A percentile compares a stretch with the other conserved stretches of the same genome.
Evolutionary conservation across 176 grass and related monocot genomes (phyloP).

Genomic region (Carex kokanica): DNA sequence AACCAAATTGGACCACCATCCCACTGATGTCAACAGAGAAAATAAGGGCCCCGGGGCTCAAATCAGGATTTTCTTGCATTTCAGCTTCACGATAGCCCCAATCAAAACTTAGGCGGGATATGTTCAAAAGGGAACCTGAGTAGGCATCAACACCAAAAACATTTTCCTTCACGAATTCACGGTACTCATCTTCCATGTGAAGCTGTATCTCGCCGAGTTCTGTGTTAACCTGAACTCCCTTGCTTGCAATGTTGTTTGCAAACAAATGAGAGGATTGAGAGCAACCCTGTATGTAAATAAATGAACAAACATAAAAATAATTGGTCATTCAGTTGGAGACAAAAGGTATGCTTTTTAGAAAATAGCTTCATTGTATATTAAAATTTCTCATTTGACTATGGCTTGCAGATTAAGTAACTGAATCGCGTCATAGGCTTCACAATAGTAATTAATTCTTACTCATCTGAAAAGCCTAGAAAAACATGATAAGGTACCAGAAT

Average conservation of each 20-base stretch:
- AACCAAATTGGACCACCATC: conserved; percentile 77
- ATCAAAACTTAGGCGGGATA: conserved; percentile 82
- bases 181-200: conserved; percentile 96
- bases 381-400: background rate
- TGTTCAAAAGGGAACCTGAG: conserved; percentile 78
- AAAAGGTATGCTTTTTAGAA: background rate
- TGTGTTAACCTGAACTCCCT: conserved; percentile 85
- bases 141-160: conserved; percentile 87
- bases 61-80: conserved; percentile 56
- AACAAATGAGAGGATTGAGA: conserved; percentile 94
- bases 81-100: conserved; percentile 90
- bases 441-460: background rate
- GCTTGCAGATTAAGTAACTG: background rate
- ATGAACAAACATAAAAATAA: conserved; percentile 24
- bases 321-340: conserved; percentile 4
- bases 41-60: conserved; percentile 49
- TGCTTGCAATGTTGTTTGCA: conserved; percentile 98
- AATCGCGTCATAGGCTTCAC: background rate
- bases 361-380: background rate
- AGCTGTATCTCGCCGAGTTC: conserved; percentile 93
- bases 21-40: conserved; percentile 88
- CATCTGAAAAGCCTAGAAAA: background rate
- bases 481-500: background rate
- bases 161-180: conserved; percentile 83
- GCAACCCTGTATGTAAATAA: conserved; percentile 55